Conservation (phyloP, 257 asterid genomes). For the Salvia hispanica region DNA sequence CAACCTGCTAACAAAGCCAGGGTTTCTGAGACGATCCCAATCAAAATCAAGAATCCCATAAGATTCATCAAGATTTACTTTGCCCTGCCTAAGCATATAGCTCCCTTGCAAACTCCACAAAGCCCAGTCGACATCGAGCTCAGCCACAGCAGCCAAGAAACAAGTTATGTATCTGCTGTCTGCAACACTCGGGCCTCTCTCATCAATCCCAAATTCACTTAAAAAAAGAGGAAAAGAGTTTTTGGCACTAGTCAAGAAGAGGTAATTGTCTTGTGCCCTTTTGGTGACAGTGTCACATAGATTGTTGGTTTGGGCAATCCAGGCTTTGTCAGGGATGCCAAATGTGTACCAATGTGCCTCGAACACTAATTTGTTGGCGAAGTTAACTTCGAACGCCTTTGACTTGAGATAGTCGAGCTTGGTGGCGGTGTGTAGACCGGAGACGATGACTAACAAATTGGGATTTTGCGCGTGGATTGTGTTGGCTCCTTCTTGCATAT, state of each 20-base stretch:
- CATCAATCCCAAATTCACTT: constrained; percentile 67
- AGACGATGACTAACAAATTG: constrained; percentile 54
- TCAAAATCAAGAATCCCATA: constrained; percentile 53
- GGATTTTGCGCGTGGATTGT: constrained; percentile 50
- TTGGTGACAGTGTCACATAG: constrained; percentile 28
- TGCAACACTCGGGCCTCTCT: constrained; percentile 40
- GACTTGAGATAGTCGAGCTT: constrained; percentile 40
- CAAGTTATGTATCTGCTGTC: constrained; percentile 58
- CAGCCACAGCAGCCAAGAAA: constrained; percentile 54
- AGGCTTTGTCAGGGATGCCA: constrained; percentile 22
- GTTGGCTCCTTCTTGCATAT: constrained; percentile 58
- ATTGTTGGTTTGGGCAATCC: constrained; percentile 41
- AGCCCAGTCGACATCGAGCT: constrained; percentile 69
- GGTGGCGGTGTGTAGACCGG: constrained; percentile 54
- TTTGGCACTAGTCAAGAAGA: constrained; percentile 36
- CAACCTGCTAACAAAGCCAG: constrained; percentile 41
- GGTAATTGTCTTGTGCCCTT: constrained; percentile 32
- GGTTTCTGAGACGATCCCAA: constrained; percentile 49
- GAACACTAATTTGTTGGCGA: constrained; percentile 52
- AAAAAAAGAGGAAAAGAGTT: constrained; percentile 54
- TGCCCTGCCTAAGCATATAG: constrained; percentile 51
- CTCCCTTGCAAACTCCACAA: constrained; percentile 73
- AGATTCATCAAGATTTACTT: constrained; percentile 37
- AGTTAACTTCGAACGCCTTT: constrained; percentile 34
- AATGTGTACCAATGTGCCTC: constrained; percentile 78